A percentile compares a stretch with the other conserved stretches of the same genome.
phyloP scores from a whole-genome alignment of 2,329 filamentous ascomycete species.

The Ilyonectria destructans region DNA sequence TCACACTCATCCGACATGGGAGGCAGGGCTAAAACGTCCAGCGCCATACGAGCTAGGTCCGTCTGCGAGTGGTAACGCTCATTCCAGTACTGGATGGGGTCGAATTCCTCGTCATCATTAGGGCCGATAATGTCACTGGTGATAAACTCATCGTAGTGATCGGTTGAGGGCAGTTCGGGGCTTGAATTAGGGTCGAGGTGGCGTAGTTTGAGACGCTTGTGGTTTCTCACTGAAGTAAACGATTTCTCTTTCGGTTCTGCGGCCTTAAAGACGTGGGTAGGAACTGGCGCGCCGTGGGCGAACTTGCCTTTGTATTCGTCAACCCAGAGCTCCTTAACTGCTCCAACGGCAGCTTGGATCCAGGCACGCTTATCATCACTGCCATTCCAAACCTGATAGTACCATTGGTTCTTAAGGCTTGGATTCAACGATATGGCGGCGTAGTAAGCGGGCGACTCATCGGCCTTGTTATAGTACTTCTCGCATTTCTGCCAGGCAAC shows the following conservation, averaged over 20 bases:
- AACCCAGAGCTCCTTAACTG: not conserved
- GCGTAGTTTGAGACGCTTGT: constrained; percentile 7
- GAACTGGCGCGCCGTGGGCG: not conserved
- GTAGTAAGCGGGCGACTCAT: no score
- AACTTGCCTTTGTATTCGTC: not conserved
- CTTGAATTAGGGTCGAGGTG: constrained; percentile 1
- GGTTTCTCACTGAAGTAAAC: constrained; percentile 2
- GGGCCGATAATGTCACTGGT: constrained; percentile 7
- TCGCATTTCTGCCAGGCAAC: not conserved
- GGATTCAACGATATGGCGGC: not conserved
- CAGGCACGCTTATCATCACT: not conserved
- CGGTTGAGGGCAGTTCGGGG: not conserved
- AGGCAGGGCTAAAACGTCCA: no score
- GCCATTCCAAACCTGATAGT: not conserved
- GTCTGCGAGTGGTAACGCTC: no score
- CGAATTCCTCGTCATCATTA: not conserved
- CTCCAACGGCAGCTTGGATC: not conserved
- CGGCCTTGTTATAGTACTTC: no score
- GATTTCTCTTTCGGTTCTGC: not conserved
- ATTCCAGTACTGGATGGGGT: no score
- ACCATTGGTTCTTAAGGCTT: not conserved
- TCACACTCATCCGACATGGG: no score
- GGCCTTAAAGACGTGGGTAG: not conserved
- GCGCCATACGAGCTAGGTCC: no score
- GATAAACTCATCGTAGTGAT: constrained; percentile 11